Evolutionary conservation across 805 yeast genomes (phyloP), one percentile per base, ranked within the genome.

Genomic region (Nakazawaea anatomiae): DNA sequence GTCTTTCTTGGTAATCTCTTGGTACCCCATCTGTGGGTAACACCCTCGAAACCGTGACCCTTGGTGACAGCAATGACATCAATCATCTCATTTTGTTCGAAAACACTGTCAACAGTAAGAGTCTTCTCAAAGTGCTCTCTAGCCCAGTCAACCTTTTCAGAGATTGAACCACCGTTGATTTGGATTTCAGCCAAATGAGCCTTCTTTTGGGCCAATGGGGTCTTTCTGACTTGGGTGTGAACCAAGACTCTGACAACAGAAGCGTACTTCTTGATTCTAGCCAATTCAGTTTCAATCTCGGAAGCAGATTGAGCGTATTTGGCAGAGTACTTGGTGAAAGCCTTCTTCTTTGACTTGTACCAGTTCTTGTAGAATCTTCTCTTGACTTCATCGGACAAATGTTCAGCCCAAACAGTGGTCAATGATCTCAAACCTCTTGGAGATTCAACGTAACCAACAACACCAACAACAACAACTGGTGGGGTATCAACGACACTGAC

Each of bases 1-100:
- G 99, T 94, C 96, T 94, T 94, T 84, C 99, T 90, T 80, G 99
- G 99, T 68, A 94, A 83, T 85, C 87, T 91, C 91, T 91, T 95
- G 87, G 99, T 94, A 76, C 99, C 99, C 98, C 98, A 94, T 89
- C 99, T 89, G 90, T 91, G 97, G 83, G 99, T 94, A 71, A 92
- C 97, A 91, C 99, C 99, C 82, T 94, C 99, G 89, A 88, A 91
- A 85, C 99, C 99, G 85, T 94, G 97, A 94, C 99, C 99, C 85
- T 88, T 92, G 87, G 99, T 94, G 72, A 94, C 96, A 72, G 97
- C 99, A 71, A 94, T 87, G 70, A 89, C 98, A 70, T 94, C 99
- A 68, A 94, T 85, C 86, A 88, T 85, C 85, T 94, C 99, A 81
- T 90, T 88, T 82, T 94, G 96, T 84, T 92, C 99, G 74, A 94